Percentiles rank a stretch among this genome's conserved stretches.
Conservation (phyloP, 2,329 filamentous ascomycete species). For the Colletotrichum siamense region DNA sequence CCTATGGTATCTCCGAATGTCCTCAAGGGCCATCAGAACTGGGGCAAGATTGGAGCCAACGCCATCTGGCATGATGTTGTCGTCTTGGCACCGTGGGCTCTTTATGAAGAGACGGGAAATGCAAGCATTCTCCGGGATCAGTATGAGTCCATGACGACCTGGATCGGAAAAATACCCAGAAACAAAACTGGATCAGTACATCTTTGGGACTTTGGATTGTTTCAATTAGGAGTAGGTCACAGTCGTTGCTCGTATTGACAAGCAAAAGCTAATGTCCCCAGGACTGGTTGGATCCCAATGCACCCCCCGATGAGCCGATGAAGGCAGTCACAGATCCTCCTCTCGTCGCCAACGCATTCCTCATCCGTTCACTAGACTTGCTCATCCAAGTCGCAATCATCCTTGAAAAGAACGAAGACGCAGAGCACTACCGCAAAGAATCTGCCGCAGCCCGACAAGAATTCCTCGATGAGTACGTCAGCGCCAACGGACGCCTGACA, state of each 20-base stretch:
- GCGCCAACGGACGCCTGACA: slow-evolving; percentile 10
- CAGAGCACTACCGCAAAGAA: background rate
- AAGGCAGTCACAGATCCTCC: slow-evolving; percentile 31
- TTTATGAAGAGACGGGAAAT: slow-evolving; percentile 4
- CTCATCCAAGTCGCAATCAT: background rate
- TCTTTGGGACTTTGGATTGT: background rate
- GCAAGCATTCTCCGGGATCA: background rate
- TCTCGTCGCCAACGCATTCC: slow-evolving; percentile 35
- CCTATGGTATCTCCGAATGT: slow-evolving; percentile 34
- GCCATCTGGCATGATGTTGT: slow-evolving; percentile 18
- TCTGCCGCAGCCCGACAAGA: background rate
- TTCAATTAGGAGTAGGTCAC: background rate
- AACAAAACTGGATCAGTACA: background rate
- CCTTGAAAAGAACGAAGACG: background rate
- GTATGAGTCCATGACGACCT: background rate
- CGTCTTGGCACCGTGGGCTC: slow-evolving; percentile 2
- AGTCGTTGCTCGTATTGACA: rapidly evolving
- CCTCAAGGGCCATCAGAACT: slow-evolving; percentile 17
- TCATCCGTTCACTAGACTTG: slow-evolving; percentile 23
- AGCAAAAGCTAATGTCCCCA: background rate
- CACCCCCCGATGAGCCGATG: slow-evolving; percentile 31
- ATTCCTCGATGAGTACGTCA: slow-evolving; percentile 29
- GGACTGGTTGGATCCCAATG: slow-evolving; percentile 37
- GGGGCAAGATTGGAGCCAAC: slow-evolving; percentile 20
- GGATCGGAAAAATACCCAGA: background rate